Evolutionary conservation across 1,139 yeast genomes (phyloP).

Genomic region (Pichia cactophila): DNA sequence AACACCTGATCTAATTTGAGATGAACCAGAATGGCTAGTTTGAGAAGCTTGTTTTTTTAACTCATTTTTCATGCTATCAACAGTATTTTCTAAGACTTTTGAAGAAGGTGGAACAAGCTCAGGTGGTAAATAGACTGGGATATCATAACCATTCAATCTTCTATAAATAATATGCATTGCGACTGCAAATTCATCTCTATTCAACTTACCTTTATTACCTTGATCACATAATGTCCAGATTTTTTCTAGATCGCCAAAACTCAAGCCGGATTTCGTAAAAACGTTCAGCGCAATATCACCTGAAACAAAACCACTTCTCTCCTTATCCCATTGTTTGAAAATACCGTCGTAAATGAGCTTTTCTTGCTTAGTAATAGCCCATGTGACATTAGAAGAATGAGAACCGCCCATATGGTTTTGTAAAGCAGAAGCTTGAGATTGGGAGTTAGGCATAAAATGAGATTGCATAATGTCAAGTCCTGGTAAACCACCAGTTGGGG

Average conservation of each 20-base stretch:
- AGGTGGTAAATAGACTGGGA: constrained; percentile 68
- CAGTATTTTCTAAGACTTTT: constrained; percentile 44
- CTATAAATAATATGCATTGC: constrained; percentile 81
- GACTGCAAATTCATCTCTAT: constrained; percentile 72
- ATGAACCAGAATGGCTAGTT: constrained; percentile 15
- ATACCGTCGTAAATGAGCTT: constrained; percentile 81
- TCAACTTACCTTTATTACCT: constrained; percentile 63
- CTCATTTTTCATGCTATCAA: constrained; percentile 43
- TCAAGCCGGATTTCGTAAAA: constrained; percentile 83
- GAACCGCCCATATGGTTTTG: constrained; percentile 48
- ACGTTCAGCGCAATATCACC: constrained; percentile 82
- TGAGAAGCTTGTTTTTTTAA: constrained; percentile 28
- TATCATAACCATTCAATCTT: constrained; percentile 61
- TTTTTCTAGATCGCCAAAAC: constrained; percentile 75
- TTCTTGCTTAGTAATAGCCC: constrained; percentile 84
- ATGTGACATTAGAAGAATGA: constrained; percentile 42
- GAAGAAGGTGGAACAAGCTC: constrained; percentile 78
- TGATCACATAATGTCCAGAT: constrained; percentile 82
- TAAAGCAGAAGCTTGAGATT: constrained; percentile 34
- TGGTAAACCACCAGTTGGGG: constrained; percentile 68
- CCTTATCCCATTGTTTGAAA: constrained; percentile 79
- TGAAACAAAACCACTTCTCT: constrained; percentile 59
- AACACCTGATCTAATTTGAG: constrained; percentile 12
- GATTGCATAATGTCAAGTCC: constrained; percentile 69
- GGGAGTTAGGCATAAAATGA: constrained; percentile 62